Conservation (phyloP, 192 early-diverging fungal species). For the Phycomyces nitens region DNA sequence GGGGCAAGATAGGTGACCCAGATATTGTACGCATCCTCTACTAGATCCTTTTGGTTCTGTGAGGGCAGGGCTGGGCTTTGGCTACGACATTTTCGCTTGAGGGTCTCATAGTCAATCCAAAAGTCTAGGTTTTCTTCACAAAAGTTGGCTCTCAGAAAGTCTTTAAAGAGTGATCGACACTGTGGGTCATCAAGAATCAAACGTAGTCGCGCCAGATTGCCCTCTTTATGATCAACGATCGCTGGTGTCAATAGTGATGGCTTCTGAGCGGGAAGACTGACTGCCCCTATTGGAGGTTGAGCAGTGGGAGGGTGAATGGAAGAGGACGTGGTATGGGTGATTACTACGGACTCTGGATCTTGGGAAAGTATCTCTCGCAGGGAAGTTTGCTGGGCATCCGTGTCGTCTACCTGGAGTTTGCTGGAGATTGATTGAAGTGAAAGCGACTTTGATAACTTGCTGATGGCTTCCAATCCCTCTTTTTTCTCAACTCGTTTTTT, state of each 20-base stretch:
- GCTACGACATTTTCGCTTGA: slow-evolving; percentile 44
- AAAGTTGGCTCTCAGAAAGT: slow-evolving; percentile 61
- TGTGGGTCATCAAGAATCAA: slow-evolving; percentile 55
- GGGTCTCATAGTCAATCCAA: slow-evolving; percentile 48
- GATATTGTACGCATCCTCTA: slow-evolving; percentile 49
- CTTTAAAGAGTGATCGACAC: slow-evolving; percentile 57
- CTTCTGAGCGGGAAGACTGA: neutral
- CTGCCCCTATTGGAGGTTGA: neutral
- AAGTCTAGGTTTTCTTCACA: slow-evolving; percentile 77
- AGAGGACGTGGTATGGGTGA: no score
- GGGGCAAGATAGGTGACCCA: slow-evolving; percentile 48
- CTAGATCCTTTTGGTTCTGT: slow-evolving; percentile 39
- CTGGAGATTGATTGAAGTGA: no score
- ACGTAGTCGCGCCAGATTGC: slow-evolving; percentile 53
- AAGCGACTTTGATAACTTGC: no score
- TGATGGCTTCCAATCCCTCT: neutral
- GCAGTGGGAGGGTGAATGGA: neutral
- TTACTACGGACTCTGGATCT: neutral
- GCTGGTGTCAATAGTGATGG: neutral
- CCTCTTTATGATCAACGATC: slow-evolving; percentile 34
- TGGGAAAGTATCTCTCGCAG: neutral
- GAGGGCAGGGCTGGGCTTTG: slow-evolving; percentile 36
- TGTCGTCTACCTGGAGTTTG: neutral
- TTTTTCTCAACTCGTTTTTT: no score
- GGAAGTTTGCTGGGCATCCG: neutral